Evolutionary conservation across 495 filamentous ascomycete genomes (phyloP), one percentile per base, ranked within the genome.

Genomic region (Neurospora africana): DNA sequence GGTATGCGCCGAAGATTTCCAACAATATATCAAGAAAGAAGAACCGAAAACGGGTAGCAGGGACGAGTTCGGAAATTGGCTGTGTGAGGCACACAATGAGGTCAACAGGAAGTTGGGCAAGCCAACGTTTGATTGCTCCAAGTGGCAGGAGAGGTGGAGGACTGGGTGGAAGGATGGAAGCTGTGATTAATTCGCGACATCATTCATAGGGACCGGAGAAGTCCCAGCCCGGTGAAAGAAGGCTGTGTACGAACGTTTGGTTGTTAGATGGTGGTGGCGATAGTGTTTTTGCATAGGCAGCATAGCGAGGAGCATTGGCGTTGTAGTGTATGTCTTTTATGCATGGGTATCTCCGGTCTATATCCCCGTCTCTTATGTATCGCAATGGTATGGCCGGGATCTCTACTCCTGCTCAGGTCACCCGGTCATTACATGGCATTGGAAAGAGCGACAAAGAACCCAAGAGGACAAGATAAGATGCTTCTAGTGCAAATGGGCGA

Each of bases 31-130:
- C 84, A 85, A 83, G 73, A 87, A 87, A 76, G 91, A 94, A 68
- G 86, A 90, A 79, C 89, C 93, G 70, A 81, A 86, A 77, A 83
- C 95, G 38, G 86, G 85, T 11, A 88, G 87, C 70, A 81, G 91
- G 58, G 86, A 87, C 40, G 92, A 92, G 77, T 93, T 99, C 77
- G 95, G 94, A 53, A 86, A 84, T 75, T 99, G 96, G 96, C 90
- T 98, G 86, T 99, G 95, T 78, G 91, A 95, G 81, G 95, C 95
- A 76, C 95, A 99, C 86, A 99, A 99, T 84, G 94, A 93, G 75
- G 95, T 99, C 30, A 99, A 99, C 86, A 84, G 87, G 68, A 98
- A 97, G 83, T 79, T 98, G 74, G 95, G 95, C 72, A 98, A 98
- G 86, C 84, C 88, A 76, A 86, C 86, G 76, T 99, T 99, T 86